These are phyloP conservation scores for Coemansia asiatica DNA, from an alignment of 192 early-diverging fungal species.

Conservation along the genomic window DNA sequence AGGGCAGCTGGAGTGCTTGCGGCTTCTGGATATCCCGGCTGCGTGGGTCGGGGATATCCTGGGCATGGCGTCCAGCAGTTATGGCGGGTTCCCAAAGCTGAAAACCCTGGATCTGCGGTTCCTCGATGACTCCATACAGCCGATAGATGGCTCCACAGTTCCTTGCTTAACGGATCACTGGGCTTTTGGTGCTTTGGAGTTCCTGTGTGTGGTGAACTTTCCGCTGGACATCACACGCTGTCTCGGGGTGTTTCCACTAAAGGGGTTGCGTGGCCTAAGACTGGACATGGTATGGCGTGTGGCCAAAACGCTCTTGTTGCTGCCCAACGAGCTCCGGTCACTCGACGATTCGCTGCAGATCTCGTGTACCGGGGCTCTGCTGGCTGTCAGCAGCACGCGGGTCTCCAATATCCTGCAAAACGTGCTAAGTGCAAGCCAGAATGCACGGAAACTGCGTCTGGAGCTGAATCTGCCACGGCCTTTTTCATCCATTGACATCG, in stretches of 20 bases:
- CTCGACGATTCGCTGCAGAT: background rate
- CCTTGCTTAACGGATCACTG: too few species aligned
- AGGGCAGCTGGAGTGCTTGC: background rate
- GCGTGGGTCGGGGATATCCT: constrained; percentile 5
- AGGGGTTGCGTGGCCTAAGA: background rate
- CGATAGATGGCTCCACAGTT: too few species aligned
- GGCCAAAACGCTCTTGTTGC: background rate
- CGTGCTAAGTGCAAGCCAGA: background rate
- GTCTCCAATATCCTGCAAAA: background rate
- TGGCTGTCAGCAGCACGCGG: background rate
- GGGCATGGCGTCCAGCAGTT: background rate
- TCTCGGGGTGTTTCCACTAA: background rate
- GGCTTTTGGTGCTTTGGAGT: background rate
- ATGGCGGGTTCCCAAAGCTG: constrained; percentile 8
- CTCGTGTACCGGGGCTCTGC: background rate
- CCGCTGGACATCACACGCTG: background rate
- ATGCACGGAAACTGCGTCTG: background rate
- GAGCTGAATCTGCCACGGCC: background rate
- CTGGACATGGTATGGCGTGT: constrained; percentile 1
- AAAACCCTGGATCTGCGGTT: constrained; percentile 4
- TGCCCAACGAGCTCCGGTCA: background rate
- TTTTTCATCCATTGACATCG: background rate
- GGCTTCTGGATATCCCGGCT: constrained; percentile 9
- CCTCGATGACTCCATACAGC: background rate
- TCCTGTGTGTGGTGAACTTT: background rate